These are phyloP conservation scores for Ceratocystis alfenasii DNA, from an alignment of 2,329 filamentous ascomycete species.

Conservation along the genomic window DNA sequence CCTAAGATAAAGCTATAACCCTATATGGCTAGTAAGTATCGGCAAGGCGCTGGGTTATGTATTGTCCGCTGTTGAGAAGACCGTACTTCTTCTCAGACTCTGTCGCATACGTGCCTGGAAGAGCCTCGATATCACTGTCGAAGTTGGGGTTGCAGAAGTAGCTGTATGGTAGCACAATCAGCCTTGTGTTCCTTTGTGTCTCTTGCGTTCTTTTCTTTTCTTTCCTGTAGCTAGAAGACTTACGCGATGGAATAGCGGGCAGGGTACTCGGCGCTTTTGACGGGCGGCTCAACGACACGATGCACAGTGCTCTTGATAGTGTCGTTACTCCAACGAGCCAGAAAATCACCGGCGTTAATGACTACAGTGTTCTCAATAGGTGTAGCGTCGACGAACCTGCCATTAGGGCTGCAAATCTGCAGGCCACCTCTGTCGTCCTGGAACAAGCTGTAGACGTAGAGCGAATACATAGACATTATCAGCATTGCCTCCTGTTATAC, in stretches of 20 bases:
- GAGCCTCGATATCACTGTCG: conserved; percentile 61
- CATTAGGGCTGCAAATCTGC: conserved; percentile 56
- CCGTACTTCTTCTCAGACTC: conserved; percentile 66
- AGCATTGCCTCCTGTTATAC: not conserved
- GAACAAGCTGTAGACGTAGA: conserved; percentile 34
- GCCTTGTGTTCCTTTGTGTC: not conserved
- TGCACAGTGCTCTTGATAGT: conserved; percentile 84
- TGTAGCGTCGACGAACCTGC: conserved; percentile 68
- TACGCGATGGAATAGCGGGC: conserved; percentile 76
- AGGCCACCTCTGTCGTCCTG: conserved; percentile 46
- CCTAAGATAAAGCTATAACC: not conserved
- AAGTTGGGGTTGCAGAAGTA: conserved; percentile 88
- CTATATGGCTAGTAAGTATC: conserved; percentile 49
- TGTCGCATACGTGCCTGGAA: conserved; percentile 60
- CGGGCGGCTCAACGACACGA: conserved; percentile 75
- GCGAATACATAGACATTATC: not conserved
- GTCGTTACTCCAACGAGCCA: conserved; percentile 83
- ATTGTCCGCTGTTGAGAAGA: conserved; percentile 66
- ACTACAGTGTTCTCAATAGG: conserved; percentile 74
- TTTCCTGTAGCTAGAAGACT: conserved; percentile 26
- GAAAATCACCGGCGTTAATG: conserved; percentile 76
- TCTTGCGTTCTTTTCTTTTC: not conserved
- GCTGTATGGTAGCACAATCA: conserved; percentile 27
- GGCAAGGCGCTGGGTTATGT: conserved; percentile 63
- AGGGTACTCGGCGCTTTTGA: conserved; percentile 50